Evolutionary conservation across 2,329 filamentous ascomycete genomes (phyloP), one percentile per base, ranked within the genome.

Genomic region (Aspergillus thermomutatus): DNA sequence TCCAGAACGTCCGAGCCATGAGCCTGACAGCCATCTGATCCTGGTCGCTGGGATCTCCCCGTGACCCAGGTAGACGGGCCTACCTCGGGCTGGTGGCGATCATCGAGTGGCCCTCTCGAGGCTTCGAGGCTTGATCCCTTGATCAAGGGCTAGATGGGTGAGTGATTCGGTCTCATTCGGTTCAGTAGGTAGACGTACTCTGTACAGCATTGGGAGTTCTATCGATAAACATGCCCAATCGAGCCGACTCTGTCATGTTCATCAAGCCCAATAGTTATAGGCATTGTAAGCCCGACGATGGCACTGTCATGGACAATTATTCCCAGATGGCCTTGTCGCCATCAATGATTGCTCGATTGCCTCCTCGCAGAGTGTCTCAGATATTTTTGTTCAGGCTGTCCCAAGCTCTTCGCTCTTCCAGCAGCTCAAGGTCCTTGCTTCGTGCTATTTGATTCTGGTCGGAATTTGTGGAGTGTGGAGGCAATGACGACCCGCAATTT

Each of bases 391-490:
- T 26, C 23, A 9, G 53, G 53, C 41, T 51, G 14, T 25, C 21
- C 31, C 47, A 48, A 27, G 43, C 28, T 53, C 45, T 46, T 52
- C 49, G 27, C 23, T 49, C 50, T 19, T 31, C 11, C 10, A 34
- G 31, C 31, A 41, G n/a, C 11, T 54, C 31, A 53, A 49, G 55
- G 57, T 71, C 70, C 70, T 72, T 72, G 70, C 70, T 70, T 72
- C 52, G 59, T 62, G 64, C 62, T 68, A 67, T 64, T 65, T 60
- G 49, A 40, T 54, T 57, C 59, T 62, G 58, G 41, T 54, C 55
- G 28, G 58, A 56, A 47, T 54, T 61, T 52, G 17, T 52, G 25
- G 25, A 43, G 19, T 50, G 62, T 57, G 49, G 62, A 61, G 56
- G 60, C 53, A 52, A 59, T 58, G 60, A 65, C 63, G 41, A 45